Conservation (phyloP, 208 protist genomes). For the Trypanosoma scelopori region DNA sequence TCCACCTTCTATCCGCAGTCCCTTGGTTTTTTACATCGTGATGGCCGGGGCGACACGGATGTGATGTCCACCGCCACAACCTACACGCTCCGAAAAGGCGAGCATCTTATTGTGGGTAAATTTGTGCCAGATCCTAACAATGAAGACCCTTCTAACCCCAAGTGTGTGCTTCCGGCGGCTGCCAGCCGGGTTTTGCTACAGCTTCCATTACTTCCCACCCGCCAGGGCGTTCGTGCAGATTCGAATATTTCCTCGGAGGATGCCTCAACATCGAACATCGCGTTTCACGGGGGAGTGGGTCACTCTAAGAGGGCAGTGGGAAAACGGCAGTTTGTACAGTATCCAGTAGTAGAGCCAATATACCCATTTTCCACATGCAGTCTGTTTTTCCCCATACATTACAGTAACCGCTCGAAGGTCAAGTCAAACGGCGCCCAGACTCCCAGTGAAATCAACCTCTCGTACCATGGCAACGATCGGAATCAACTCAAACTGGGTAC, state of each 20-base stretch:
- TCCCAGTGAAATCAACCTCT: slow-evolving; percentile 64
- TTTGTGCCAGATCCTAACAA: slow-evolving; percentile 71
- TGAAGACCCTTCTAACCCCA: slow-evolving; percentile 79
- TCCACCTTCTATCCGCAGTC: slow-evolving; percentile 68
- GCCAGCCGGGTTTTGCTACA: slow-evolving; percentile 6
- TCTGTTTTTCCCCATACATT: slow-evolving; percentile 78
- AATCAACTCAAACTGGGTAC: slow-evolving; percentile 42
- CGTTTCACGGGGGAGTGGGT: background rate
- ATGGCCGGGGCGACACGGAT: slow-evolving; percentile 57
- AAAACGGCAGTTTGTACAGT: slow-evolving; percentile 18
- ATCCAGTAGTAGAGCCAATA: slow-evolving; percentile 59
- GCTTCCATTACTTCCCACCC: slow-evolving; percentile 6
- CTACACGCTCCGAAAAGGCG: slow-evolving; percentile 41
- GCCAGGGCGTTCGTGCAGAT: background rate
- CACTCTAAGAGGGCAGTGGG: background rate
- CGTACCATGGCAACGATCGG: slow-evolving; percentile 64
- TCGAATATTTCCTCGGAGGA: slow-evolving; percentile 11
- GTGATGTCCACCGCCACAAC: slow-evolving; percentile 43
- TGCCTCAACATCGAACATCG: background rate
- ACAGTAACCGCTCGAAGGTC: slow-evolving; percentile 36
- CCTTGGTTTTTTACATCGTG: slow-evolving; percentile 53
- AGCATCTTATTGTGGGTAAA: slow-evolving; percentile 65
- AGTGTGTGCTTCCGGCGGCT: slow-evolving; percentile 38
- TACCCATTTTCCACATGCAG: slow-evolving; percentile 62
- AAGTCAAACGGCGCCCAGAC: slow-evolving; percentile 34